phyloP scores from a whole-genome alignment of 2,329 filamentous ascomycete genomes.

The Fonsecaea pugnacius region DNA sequence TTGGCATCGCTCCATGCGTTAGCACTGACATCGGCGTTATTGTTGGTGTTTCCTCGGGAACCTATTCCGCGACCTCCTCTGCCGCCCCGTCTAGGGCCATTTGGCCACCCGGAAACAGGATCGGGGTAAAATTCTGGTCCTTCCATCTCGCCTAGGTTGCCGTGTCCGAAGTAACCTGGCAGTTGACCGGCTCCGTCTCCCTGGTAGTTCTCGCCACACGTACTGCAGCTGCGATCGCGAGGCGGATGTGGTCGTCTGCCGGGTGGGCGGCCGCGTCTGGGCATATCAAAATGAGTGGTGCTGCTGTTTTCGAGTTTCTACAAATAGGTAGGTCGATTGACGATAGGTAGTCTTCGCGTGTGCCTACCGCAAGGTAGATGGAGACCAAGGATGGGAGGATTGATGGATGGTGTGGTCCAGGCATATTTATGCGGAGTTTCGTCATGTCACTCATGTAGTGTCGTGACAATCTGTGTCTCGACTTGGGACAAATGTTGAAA shows the following conservation, averaged over 20 bases:
- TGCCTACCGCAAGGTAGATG: not conserved
- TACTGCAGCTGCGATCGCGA: not conserved
- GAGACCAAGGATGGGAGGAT: not conserved
- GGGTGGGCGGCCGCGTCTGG: not conserved
- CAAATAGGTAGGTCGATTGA: not conserved
- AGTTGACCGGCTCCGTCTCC: slow-evolving; percentile 1
- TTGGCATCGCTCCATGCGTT: not conserved
- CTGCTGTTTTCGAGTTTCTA: not conserved
- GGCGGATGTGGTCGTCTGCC: not conserved
- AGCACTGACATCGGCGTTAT: not conserved
- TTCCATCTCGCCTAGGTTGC: not conserved
- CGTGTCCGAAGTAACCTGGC: slow-evolving; percentile 10
- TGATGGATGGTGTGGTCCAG: not conserved
- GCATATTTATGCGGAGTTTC: not conserved
- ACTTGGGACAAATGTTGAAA: not conserved
- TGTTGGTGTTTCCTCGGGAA: not conserved
- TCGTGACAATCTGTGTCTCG: not conserved
- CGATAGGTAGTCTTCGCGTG: not conserved
- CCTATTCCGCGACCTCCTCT: not conserved
- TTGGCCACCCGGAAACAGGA: not conserved
- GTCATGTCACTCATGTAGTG: not conserved
- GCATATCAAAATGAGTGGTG: not conserved
- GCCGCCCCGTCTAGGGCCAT: not conserved
- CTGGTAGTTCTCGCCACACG: not conserved
- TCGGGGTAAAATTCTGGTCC: slow-evolving; percentile 13